These are phyloP conservation scores for Fraxinus greggii DNA, from an alignment of 305 asterid genomes.

Conservation along the genomic window DNA sequence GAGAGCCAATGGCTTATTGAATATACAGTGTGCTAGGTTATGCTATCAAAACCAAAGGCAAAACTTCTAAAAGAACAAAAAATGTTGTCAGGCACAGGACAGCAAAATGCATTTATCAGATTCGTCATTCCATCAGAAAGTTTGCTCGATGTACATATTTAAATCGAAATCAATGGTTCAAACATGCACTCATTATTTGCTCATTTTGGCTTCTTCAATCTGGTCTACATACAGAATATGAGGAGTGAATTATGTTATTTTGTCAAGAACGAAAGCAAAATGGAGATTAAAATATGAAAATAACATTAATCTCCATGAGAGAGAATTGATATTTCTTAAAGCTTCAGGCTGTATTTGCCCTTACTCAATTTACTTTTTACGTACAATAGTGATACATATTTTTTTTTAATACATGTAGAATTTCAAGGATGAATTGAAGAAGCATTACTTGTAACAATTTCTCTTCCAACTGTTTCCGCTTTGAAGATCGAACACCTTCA, in stretches of 20 bases:
- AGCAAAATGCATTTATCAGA: background rate
- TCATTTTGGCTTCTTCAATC: background rate
- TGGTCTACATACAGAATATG: background rate
- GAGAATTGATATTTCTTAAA: background rate
- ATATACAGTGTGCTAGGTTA: background rate
- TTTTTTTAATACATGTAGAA: background rate
- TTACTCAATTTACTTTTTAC: background rate
- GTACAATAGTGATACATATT: background rate
- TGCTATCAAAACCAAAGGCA: background rate
- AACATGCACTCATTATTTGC: background rate
- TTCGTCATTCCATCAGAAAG: background rate
- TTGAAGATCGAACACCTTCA: constrained; percentile 46
- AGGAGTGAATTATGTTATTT: background rate
- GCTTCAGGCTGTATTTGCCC: background rate
- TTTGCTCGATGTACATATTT: background rate
- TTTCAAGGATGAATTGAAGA: constrained; percentile 16
- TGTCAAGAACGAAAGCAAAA: background rate
- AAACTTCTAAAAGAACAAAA: background rate
- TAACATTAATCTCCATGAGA: background rate
- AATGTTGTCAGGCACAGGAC: background rate
- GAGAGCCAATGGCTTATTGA: background rate
- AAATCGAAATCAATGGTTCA: background rate
- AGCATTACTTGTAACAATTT: constrained; percentile 46
- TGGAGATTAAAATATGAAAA: background rate
- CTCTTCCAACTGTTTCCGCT: constrained; percentile 49